Base-by-base conservation (phyloP, 306 rosid genomes). In the Pyrus bretschneideri region DNA sequence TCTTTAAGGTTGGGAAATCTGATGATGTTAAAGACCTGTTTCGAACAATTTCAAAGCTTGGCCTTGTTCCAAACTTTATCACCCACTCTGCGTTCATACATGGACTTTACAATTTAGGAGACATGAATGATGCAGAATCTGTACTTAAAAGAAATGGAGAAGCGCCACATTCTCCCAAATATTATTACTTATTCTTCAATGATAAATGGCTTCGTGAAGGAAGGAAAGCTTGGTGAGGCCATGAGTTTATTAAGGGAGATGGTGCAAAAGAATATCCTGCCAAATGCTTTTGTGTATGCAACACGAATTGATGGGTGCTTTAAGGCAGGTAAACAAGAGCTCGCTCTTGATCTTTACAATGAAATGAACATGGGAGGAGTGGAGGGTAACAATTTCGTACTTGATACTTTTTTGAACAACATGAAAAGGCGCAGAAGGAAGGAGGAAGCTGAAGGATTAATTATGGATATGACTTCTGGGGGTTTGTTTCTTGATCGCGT, bases 81-180 rank as follows among this genome's bases (percentile, higher is more conserved):
- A 88, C 97, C 0, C 90, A 89, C 84, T 85, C 96, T 21, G 91
- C 87, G 73, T 80, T 95, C 73, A 62, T 95, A 42, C 82, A 87
- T 45, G 97, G 97, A n/a, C 79, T 84, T 70, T 90, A 91, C 85
- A 92, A 87, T 81, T 69, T 87, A 61, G 97, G 97, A 71, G 91
- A 89, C 84, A 79, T 92, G 83, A 79, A 77, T 65, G 64, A 65
- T 77, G 97, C 97, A 22, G 88, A 89, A 76, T 76, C 73, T 44
- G 61, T 89, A 65, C 82, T 90, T 67, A 76, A 74, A 74, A 72
- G 83, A 83, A 76, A 92, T 95, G 96, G 91, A 85, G 78, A 76
- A 89, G 79, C 82, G 80, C 38, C 70, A 75, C 59, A 67, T 87
- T 82, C 72, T 79, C 67, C 99, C 99, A 51, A 92, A 87, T 80